Conservation (phyloP, 2,329 filamentous ascomycete genomes). For the Fulvia fulva region DNA sequence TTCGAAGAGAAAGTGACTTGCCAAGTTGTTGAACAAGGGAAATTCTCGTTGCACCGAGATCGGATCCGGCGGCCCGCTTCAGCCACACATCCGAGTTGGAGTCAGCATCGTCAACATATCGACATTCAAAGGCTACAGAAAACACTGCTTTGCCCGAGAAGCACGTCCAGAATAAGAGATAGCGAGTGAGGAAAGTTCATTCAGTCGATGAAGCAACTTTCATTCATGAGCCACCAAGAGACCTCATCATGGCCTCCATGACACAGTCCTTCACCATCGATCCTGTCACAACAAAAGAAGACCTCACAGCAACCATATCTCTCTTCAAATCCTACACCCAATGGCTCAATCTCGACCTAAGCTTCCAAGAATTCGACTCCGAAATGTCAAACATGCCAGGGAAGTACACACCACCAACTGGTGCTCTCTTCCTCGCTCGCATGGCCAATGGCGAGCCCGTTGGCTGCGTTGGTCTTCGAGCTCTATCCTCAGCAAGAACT, state of each 20-base stretch:
- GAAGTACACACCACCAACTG: conserved; percentile 48
- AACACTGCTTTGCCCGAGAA: no score
- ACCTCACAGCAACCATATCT: conserved; percentile 35
- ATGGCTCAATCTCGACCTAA: conserved; percentile 51
- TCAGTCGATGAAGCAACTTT: no score
- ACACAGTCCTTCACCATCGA: conserved; percentile 28
- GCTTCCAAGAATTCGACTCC: conserved; percentile 53
- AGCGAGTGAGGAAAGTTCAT: no score
- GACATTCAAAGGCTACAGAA: no score
- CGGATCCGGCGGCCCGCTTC: not conserved
- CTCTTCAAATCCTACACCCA: conserved; percentile 41
- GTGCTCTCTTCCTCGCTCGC: conserved; percentile 49
- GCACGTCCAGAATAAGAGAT: no score
- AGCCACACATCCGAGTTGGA: not conserved
- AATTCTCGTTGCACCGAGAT: not conserved
- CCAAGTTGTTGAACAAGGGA: no score
- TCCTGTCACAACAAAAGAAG: conserved; percentile 39
- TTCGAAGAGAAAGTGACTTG: no score
- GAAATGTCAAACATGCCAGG: conserved; percentile 54
- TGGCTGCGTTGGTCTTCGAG: conserved; percentile 51
- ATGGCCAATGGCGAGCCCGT: conserved; percentile 32
- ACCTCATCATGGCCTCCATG: not conserved
- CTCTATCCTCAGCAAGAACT: conserved; percentile 25
- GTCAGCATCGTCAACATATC: not conserved
- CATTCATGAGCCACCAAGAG: no score